Evolutionary conservation across 2,329 filamentous ascomycete species (phyloP).

Genomic region (Calonectria hongkongensis): DNA sequence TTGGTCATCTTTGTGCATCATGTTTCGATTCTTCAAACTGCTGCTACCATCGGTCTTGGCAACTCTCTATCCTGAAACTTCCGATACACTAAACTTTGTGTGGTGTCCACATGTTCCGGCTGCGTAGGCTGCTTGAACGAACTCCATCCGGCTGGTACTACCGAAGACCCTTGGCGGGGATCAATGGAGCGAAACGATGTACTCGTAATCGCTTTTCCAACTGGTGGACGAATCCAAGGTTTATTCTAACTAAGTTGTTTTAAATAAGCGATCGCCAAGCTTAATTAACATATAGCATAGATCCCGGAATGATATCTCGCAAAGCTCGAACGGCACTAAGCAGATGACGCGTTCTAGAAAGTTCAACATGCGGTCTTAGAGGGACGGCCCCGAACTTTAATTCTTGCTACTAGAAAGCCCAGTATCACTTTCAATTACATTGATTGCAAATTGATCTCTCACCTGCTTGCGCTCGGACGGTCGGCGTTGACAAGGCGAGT

Average conservation of each 20-base stretch:
- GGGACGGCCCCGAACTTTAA: background rate
- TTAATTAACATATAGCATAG: background rate
- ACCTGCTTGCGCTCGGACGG: slow-evolving; percentile 2
- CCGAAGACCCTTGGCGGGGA: background rate
- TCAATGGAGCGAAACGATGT: slow-evolving; percentile 4
- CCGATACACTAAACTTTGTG: background rate
- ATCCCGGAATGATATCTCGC: background rate
- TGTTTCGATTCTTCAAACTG: background rate
- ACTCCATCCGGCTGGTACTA: background rate
- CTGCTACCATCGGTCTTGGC: background rate
- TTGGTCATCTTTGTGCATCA: background rate
- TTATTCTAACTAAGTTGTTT: background rate
- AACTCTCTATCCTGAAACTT: slow-evolving; percentile 1
- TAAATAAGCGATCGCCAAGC: background rate
- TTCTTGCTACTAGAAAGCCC: background rate
- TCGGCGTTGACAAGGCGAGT: background rate
- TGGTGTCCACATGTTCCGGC: background rate
- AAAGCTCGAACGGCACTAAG: background rate
- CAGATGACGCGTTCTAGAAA: slow-evolving; percentile 10
- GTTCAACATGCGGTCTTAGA: background rate
- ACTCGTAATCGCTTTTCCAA: background rate
- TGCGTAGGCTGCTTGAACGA: background rate
- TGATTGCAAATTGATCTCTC: background rate
- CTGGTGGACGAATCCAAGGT: too few species aligned
- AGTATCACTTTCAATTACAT: background rate